Evolutionary conservation across 768 basidiomycete genomes (phyloP).

Genomic region (Pulveroboletus ravenelii): DNA sequence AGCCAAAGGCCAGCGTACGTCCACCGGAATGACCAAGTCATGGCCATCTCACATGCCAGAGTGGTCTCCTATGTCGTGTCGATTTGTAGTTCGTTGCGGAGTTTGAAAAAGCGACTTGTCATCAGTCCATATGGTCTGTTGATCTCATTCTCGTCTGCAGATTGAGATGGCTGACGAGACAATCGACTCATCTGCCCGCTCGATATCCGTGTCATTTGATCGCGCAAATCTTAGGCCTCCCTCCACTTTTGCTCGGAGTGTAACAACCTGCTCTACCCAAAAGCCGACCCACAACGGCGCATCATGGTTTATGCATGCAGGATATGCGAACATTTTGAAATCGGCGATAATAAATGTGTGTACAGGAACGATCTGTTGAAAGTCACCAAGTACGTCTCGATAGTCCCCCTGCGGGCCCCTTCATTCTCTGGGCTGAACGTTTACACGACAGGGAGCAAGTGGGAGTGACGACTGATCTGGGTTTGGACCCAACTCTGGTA

Average conservation of each 20-base stretch:
- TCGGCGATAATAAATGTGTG: conserved; percentile 82
- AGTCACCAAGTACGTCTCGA: conserved; percentile 71
- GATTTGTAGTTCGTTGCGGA: conserved; percentile 15
- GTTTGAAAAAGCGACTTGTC: conserved; percentile 25
- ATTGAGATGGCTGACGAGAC: conserved; percentile 14
- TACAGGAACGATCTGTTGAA: conserved; percentile 92
- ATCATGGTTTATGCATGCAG: conserved; percentile 89
- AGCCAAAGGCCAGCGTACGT: conserved; percentile 25
- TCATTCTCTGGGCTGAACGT: conserved; percentile 1
- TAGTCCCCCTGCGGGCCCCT: not conserved
- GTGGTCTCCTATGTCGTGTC: not conserved
- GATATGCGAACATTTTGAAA: conserved; percentile 84
- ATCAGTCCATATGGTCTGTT: conserved; percentile 25
- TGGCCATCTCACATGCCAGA: not conserved
- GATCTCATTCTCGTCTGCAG: conserved; percentile 1
- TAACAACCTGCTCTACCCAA: conserved; percentile 91
- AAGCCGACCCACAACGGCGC: conserved; percentile 81
- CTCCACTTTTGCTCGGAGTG: conserved; percentile 92
- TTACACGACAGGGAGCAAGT: conserved; percentile 71
- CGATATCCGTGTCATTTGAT: not conserved
- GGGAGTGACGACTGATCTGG: conserved; percentile 85
- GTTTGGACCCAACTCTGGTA: conserved; percentile 85
- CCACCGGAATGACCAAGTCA: conserved; percentile 12
- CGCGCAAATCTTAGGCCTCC: conserved; percentile 54
- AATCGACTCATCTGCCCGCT: not conserved